phyloP scores from a whole-genome alignment of 2,329 filamentous ascomycete genomes.

The Aspergillus latus region DNA sequence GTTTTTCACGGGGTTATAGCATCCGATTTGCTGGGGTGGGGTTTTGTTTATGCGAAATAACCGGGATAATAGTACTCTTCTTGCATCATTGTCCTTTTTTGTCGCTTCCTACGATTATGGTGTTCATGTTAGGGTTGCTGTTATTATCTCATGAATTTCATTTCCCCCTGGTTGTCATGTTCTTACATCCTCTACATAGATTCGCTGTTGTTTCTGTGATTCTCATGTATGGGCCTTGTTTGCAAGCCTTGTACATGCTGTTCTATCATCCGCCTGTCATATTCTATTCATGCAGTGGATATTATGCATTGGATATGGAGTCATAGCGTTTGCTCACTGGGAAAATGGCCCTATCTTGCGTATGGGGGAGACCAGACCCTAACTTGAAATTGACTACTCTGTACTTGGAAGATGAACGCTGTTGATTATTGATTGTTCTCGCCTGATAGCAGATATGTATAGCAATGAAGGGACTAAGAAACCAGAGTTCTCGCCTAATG shows the following conservation, averaged over 20 bases:
- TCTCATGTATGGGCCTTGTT: background rate
- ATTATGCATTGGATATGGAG: conserved; percentile 2
- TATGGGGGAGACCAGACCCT: too few species aligned
- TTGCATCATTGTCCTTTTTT: too few species aligned
- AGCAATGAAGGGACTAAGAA: background rate
- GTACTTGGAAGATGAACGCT: background rate
- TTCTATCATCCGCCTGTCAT: background rate
- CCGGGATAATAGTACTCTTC: background rate
- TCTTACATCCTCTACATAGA: too few species aligned
- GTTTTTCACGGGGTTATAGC: conserved; percentile 64
- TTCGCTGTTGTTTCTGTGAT: background rate
- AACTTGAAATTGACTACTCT: too few species aligned
- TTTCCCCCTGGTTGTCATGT: too few species aligned
- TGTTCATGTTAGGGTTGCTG: too few species aligned
- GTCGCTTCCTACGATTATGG: too few species aligned
- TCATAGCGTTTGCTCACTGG: background rate
- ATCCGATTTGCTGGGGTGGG: too few species aligned
- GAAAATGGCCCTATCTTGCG: too few species aligned
- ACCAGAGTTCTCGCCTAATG: background rate
- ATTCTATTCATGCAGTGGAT: background rate
- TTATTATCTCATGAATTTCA: too few species aligned
- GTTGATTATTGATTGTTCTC: background rate
- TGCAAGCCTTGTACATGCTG: background rate
- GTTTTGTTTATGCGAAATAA: background rate
- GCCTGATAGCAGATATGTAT: background rate